Evolutionary conservation across 2,329 filamentous ascomycete genomes (phyloP), one percentile per base, ranked within the genome.

Genomic region (Trichoderma sp.): DNA sequence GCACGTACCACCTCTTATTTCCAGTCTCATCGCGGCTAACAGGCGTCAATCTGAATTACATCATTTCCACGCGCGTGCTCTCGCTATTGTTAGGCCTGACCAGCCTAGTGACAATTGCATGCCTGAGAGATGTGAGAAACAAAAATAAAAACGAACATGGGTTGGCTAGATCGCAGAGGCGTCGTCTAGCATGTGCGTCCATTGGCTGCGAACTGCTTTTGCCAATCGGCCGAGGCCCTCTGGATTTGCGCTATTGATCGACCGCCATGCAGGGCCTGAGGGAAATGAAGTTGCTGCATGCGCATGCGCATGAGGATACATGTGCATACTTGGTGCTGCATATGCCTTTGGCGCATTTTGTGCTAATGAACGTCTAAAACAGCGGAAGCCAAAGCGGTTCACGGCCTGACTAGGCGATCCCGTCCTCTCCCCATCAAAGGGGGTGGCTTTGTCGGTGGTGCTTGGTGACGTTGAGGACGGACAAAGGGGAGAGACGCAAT

Each of bases 251-350:
- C 57, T 59, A 54, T 41, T 60, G 63, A 54, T 59, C 56, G 56
- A n/a, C 63, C 45, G 41, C 57, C 39, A 63, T 63, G 52, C 52
- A 39, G 50, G 52, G 52, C 39, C 21, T 61, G 50, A 50, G 57
- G 63, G 63, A 65, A 65, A 65, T 65, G 63, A 61, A 65, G 43
- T n/a, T 59, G 48, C 28, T 50, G 57, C 62, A 61, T 45, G 41
- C 54, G 59, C 58, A 61, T 41, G 39, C 54, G 59, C 58, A 61
- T 41, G 39, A 55, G 15, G 15, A 55, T 24, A 39, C 51, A 41
- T 55, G 51, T 14, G n/a, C 30, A 39, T 39, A 14, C 34, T 14
- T 14, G 14, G 34, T 51, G 26, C 34, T 50, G 47, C 50, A 41
- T 55, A 26, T 26, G 24, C 48, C 39, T 50, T 47, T 48, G 56